A percentile compares a stretch with the other conserved stretches of the same genome.
Evolutionary conservation across 257 asterid genomes (phyloP).

Genomic region (Plectranthus barbatus): DNA sequence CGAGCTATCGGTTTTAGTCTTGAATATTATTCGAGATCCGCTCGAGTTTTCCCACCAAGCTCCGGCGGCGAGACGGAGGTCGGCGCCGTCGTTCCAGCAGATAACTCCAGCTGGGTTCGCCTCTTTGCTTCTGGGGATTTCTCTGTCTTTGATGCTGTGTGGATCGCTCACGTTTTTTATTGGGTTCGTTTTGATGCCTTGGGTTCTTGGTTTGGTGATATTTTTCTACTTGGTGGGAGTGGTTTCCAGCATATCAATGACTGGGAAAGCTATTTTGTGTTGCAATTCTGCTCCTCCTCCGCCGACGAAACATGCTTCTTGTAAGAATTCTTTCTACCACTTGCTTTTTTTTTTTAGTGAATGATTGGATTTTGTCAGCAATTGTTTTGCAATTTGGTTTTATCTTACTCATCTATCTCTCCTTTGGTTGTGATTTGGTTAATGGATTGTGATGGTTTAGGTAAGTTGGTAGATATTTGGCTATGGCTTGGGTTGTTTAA

Average conservation of each 20-base stretch:
- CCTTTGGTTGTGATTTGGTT: too few relatives aligned
- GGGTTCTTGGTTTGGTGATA: slow-evolving; percentile 59
- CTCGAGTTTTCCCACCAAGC: slow-evolving; percentile 12
- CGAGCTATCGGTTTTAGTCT: slow-evolving; percentile 32
- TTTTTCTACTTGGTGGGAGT: slow-evolving; percentile 54
- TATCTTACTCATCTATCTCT: too few relatives aligned
- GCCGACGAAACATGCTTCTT: slow-evolving; percentile 29
- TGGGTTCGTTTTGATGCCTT: slow-evolving; percentile 84
- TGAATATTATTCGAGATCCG: slow-evolving; percentile 36
- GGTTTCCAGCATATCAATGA: slow-evolving; percentile 63
- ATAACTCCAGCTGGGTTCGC: slow-evolving; percentile 77
- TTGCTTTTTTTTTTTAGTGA: neutral
- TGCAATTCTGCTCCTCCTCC: slow-evolving; percentile 23
- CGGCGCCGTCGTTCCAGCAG: slow-evolving; percentile 31
- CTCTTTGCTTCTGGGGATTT: slow-evolving; percentile 55
- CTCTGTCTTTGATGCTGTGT: slow-evolving; percentile 67
- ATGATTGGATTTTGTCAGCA: neutral
- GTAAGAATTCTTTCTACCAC: slow-evolving; percentile 20
- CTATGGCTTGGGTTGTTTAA: too few relatives aligned
- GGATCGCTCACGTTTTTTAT: slow-evolving; percentile 81
- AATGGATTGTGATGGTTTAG: too few relatives aligned
- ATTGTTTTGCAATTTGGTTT: too few relatives aligned
- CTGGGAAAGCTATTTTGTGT: slow-evolving; percentile 45
- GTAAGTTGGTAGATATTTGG: too few relatives aligned
- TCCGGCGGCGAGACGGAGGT: neutral